Conservation (phyloP, 176 grass and related monocot genomes). For the Phoenix roebelenii region DNA sequence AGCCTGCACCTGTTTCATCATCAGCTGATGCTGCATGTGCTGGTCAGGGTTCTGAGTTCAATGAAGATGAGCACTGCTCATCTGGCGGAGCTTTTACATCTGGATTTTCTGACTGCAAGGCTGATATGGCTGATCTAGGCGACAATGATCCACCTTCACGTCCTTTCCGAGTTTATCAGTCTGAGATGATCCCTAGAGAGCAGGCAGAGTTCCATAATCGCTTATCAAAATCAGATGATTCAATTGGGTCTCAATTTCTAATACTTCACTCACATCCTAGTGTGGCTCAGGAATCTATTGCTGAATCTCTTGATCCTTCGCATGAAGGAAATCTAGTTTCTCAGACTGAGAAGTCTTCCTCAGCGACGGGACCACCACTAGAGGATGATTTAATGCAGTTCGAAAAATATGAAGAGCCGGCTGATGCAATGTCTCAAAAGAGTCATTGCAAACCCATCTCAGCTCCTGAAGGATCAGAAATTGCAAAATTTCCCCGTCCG, state of each 20-base stretch:
- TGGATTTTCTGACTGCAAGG: conserved; percentile 61
- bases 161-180: conserved; percentile 57
- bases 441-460: conserved; percentile 19
- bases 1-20: conserved; percentile 18
- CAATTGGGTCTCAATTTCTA: conserved; percentile 64
- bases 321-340: conserved; percentile 20
- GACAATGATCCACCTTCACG: conserved; percentile 37
- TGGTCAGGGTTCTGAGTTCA: conserved; percentile 39
- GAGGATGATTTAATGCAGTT: conserved; percentile 46
- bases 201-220: conserved; percentile 49
- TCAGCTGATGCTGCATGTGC: conserved; percentile 28
- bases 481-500: conserved; percentile 16
- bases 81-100: conserved; percentile 53
- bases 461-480: conserved; percentile 22
- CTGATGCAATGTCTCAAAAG: conserved; percentile 11
- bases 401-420: conserved; percentile 38
- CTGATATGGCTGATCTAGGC: conserved; percentile 40
- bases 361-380: conserved; percentile 15
- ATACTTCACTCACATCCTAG: conserved; percentile 47
- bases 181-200: conserved; percentile 70
- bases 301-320: conserved; percentile 35
- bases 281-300: conserved; percentile 49
- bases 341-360: conserved; percentile 35
- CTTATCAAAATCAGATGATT: conserved; percentile 85
- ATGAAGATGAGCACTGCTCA: conserved; percentile 64